A percentile compares a stretch with the other conserved stretches of the same genome.
Conservation (phyloP, 2,329 filamentous ascomycete genomes). For the Nemania diffusa region DNA sequence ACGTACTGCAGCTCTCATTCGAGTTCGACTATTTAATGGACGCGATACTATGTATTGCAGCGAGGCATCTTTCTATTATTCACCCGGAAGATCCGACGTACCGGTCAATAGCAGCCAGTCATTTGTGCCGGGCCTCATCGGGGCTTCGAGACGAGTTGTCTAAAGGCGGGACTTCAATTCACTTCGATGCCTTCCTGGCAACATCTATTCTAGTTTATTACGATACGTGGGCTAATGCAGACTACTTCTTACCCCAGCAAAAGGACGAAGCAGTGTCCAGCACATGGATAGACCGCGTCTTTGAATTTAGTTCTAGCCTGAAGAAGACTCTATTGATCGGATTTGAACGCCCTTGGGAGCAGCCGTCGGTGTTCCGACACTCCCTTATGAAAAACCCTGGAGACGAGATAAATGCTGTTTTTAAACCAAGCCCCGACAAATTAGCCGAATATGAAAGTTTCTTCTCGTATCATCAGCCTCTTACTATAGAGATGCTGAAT, state of each 20-base stretch:
- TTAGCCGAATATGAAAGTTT: slow-evolving; percentile 22
- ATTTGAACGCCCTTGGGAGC: slow-evolving; percentile 26
- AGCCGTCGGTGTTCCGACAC: slow-evolving; percentile 19
- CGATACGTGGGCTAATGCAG: slow-evolving; percentile 40
- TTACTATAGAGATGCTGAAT: slow-evolving; percentile 15
- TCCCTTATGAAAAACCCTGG: slow-evolving; percentile 7
- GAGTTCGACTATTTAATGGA: slow-evolving; percentile 41
- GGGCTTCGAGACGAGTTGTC: slow-evolving; percentile 34
- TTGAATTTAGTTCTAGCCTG: slow-evolving; percentile 40
- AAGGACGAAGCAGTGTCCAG: slow-evolving; percentile 3
- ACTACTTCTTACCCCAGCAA: slow-evolving; percentile 20
- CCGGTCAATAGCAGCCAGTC: slow-evolving; percentile 25
- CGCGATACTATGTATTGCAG: slow-evolving; percentile 39
- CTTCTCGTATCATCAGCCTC: slow-evolving; percentile 29
- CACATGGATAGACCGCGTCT: slow-evolving; percentile 36
- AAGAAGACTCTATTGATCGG: slow-evolving; percentile 40
- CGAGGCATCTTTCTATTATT: slow-evolving; percentile 40
- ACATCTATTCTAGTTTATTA: slow-evolving; percentile 41
- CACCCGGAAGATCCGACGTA: slow-evolving; percentile 29
- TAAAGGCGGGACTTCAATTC: slow-evolving; percentile 24
- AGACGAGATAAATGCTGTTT: not conserved
- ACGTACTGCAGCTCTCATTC: slow-evolving; percentile 39
- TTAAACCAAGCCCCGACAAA: slow-evolving; percentile 12
- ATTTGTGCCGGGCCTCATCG: slow-evolving; percentile 37
- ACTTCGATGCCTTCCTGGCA: slow-evolving; percentile 41